Percentiles rank a stretch among this genome's conserved stretches.
Evolutionary conservation across 2,329 filamentous ascomycete genomes (phyloP).

Genomic region (Colletotrichum musae): DNA sequence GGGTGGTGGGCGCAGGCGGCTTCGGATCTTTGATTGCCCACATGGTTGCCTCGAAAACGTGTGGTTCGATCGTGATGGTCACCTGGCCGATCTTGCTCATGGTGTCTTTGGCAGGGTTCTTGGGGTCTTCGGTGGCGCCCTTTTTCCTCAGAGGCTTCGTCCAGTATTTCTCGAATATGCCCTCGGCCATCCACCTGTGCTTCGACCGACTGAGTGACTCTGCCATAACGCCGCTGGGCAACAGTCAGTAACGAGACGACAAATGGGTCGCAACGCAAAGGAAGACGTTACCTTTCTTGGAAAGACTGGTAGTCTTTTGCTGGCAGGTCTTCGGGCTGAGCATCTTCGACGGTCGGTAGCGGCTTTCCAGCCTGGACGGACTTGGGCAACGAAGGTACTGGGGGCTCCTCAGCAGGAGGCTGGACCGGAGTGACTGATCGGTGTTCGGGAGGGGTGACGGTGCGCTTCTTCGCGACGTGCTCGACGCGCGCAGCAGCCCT

Average conservation of each 20-base stretch:
- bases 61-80: constrained; percentile 83
- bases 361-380: constrained; percentile 76
- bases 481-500: constrained; percentile 74
- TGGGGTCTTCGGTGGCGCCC: constrained; percentile 73
- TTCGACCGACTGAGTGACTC: constrained; percentile 83
- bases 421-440: constrained; percentile 64
- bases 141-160: constrained; percentile 80
- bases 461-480: constrained; percentile 72
- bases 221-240: constrained; percentile 77
- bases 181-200: constrained; percentile 79
- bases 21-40: constrained; percentile 79
- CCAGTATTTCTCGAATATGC: constrained; percentile 85
- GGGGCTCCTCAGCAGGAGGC: constrained; percentile 52
- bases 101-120: constrained; percentile 78
- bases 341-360: constrained; percentile 77
- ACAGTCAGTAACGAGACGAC: constrained; percentile 17
- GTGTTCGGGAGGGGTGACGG: constrained; percentile 67
- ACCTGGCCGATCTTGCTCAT: constrained; percentile 82
- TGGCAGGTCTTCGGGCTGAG: constrained; percentile 75
- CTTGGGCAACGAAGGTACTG: constrained; percentile 68
- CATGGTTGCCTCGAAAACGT: constrained; percentile 83
- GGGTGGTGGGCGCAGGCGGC: constrained; percentile 49
- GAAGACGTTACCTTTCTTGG: constrained; percentile 73
- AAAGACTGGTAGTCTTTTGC: constrained; percentile 80
- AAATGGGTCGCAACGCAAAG: not conserved